These are phyloP conservation scores for Parathielavia hyrcaniae DNA, from an alignment of 495 filamentous ascomycete species.

Conservation along the genomic window DNA sequence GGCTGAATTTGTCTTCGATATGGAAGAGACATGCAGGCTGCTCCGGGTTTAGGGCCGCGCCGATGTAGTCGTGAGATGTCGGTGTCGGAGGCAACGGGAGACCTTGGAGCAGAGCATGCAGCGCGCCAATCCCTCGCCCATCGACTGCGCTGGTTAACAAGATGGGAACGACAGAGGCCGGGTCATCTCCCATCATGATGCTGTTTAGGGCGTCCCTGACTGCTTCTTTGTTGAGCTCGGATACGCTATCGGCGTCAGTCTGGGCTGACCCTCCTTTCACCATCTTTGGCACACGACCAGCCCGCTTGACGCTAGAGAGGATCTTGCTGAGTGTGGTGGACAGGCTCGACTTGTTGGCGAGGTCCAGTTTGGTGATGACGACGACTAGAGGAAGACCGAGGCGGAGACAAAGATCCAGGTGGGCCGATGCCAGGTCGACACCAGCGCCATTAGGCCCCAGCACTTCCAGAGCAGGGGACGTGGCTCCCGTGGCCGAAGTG, in stretches of 20 bases:
- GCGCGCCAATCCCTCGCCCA: slow-evolving; percentile 69
- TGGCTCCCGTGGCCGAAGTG: slow-evolving; percentile 32
- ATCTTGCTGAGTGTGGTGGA: slow-evolving; percentile 62
- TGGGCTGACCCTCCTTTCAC: slow-evolving; percentile 46
- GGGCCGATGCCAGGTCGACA: slow-evolving; percentile 64
- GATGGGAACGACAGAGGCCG: slow-evolving; percentile 65
- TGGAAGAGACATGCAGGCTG: slow-evolving; percentile 64
- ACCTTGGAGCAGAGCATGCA: slow-evolving; percentile 74
- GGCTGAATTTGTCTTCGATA: slow-evolving; percentile 69
- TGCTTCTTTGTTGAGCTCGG: slow-evolving; percentile 44
- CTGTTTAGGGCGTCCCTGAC: slow-evolving; percentile 46
- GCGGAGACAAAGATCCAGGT: slow-evolving; percentile 81
- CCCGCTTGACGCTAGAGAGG: slow-evolving; percentile 69
- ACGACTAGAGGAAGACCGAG: slow-evolving; percentile 68
- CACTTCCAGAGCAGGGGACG: slow-evolving; percentile 43
- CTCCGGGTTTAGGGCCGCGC: slow-evolving; percentile 42
- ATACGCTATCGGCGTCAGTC: slow-evolving; percentile 32
- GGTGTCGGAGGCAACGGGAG: slow-evolving; percentile 64
- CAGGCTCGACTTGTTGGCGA: slow-evolving; percentile 66
- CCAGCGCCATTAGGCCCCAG: slow-evolving; percentile 43
- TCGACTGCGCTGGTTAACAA: slow-evolving; percentile 81
- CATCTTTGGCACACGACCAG: slow-evolving; percentile 65
- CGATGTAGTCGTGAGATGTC: slow-evolving; percentile 41
- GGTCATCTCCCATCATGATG: slow-evolving; percentile 41
- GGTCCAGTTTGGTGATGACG: slow-evolving; percentile 83